Evolutionary conservation across 306 rosid species (phyloP).

Genomic region (Lathyrus aphaca): DNA sequence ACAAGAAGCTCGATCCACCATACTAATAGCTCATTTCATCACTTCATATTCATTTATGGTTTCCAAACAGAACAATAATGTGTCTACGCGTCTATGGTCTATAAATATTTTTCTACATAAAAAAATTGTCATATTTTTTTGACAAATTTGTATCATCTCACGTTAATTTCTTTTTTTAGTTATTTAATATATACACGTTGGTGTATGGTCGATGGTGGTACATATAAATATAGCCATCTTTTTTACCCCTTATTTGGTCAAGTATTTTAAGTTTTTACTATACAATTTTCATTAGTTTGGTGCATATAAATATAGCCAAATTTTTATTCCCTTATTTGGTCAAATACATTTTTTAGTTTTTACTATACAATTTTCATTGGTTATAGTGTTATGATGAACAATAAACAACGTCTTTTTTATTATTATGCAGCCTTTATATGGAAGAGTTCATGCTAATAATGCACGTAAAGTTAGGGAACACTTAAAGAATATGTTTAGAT

Average conservation of each 20-base stretch:
- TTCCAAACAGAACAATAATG: too few relatives aligned
- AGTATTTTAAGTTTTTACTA: conserved; percentile 33
- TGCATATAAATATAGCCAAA: conserved; percentile 41
- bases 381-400: conserved; percentile 20
- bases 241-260: conserved; percentile 41
- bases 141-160: not conserved
- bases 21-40: too few relatives aligned
- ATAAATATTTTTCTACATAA: too few relatives aligned
- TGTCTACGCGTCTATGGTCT: too few relatives aligned
- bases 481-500: conserved; percentile 56
- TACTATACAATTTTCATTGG: conserved; percentile 41
- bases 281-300: conserved; percentile 12
- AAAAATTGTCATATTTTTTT: too few relatives aligned
- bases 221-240: conserved; percentile 42
- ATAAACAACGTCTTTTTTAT: not conserved
- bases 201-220: conserved; percentile 45
- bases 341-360: conserved; percentile 28
- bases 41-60: too few relatives aligned
- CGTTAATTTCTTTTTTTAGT: conserved; percentile 12
- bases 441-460: conserved; percentile 34
- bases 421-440: conserved; percentile 41
- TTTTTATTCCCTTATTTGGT: conserved; percentile 42
- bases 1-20: too few relatives aligned
- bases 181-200: conserved; percentile 36
- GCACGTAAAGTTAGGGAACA: conserved; percentile 46